Evolutionary conservation across 2,329 filamentous ascomycete genomes (phyloP).

Genomic region (Ophiostoma tasmaniense): DNA sequence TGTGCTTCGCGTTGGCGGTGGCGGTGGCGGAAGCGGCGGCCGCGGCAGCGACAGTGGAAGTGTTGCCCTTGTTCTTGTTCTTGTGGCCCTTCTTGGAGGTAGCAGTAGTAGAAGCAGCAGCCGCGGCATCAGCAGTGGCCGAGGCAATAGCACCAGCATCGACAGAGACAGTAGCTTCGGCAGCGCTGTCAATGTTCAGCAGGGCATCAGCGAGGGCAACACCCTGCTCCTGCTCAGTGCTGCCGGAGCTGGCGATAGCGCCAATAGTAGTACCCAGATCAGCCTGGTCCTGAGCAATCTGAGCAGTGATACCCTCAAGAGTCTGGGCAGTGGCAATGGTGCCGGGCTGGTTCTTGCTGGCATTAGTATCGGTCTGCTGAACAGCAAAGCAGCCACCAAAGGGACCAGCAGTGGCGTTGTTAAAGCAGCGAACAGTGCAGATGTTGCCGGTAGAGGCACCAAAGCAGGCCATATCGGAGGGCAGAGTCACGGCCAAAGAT

Average conservation of each 20-base stretch:
- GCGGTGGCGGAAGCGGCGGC: background rate
- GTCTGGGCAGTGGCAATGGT: conserved; percentile 38
- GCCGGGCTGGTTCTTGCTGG: conserved; percentile 32
- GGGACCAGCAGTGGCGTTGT: conserved; percentile 37
- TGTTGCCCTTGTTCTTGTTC: background rate
- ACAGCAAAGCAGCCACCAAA: conserved; percentile 49
- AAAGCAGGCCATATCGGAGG: conserved; percentile 38
- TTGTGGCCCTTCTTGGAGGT: background rate
- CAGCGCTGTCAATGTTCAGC: background rate
- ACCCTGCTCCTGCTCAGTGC: background rate
- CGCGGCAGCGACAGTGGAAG: background rate
- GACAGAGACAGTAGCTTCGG: background rate
- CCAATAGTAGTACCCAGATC: conserved; percentile 27
- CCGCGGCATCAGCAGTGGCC: background rate
- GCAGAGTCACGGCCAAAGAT: conserved; percentile 41
- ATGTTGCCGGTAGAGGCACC: conserved; percentile 49
- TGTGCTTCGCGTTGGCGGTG: background rate
- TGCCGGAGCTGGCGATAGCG: background rate
- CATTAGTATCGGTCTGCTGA: conserved; percentile 42
- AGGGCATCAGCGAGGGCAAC: background rate
- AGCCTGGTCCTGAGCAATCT: conserved; percentile 43
- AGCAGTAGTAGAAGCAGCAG: background rate
- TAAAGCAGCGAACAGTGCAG: conserved; percentile 51
- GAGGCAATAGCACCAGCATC: background rate
- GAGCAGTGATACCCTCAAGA: conserved; percentile 36